Percentiles rank a stretch among this genome's conserved stretches.
Conservation (phyloP, 1,139 yeast genomes). For the Yamadazyma dushanensis region DNA sequence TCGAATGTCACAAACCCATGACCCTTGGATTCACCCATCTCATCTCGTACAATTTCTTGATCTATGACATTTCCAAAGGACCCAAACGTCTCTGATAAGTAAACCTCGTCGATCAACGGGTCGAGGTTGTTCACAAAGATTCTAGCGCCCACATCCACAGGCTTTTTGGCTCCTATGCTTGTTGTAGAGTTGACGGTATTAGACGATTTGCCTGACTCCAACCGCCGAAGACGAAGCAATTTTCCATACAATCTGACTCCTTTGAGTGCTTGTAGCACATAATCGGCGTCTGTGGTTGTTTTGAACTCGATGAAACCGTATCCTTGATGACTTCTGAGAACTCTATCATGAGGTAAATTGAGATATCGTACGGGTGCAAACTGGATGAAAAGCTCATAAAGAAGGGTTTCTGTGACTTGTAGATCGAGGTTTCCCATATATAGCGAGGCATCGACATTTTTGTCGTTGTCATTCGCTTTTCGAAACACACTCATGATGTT, state of each 20-base stretch:
- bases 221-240: constrained; percentile 48
- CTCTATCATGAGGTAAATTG: constrained; percentile 77
- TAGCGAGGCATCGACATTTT: constrained; percentile 66
- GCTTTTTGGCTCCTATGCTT: constrained; percentile 2
- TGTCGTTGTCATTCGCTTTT: constrained; percentile 40
- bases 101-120: constrained; percentile 63
- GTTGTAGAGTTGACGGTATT: constrained; percentile 10
- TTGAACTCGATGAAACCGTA: constrained; percentile 83
- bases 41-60: constrained; percentile 57
- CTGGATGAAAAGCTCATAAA: constrained; percentile 84
- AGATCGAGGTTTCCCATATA: constrained; percentile 86
- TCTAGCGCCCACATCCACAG: constrained; percentile 67
- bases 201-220: constrained; percentile 10
- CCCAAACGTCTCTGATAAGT: constrained; percentile 59
- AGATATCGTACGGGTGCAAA: constrained; percentile 76
- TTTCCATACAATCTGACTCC: constrained; percentile 69
- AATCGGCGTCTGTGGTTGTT: constrained; percentile 63
- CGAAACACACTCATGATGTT: constrained; percentile 31
- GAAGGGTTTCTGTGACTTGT: constrained; percentile 61
- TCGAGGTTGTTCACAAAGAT: constrained; percentile 73
- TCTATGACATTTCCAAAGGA: constrained; percentile 66
- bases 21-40: constrained; percentile 54
- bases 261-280: constrained; percentile 60
- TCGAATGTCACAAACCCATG: constrained; percentile 63
- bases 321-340: constrained; percentile 74